phyloP scores from a whole-genome alignment of 2,329 filamentous ascomycete species.

The Fusarium miscanthi region DNA sequence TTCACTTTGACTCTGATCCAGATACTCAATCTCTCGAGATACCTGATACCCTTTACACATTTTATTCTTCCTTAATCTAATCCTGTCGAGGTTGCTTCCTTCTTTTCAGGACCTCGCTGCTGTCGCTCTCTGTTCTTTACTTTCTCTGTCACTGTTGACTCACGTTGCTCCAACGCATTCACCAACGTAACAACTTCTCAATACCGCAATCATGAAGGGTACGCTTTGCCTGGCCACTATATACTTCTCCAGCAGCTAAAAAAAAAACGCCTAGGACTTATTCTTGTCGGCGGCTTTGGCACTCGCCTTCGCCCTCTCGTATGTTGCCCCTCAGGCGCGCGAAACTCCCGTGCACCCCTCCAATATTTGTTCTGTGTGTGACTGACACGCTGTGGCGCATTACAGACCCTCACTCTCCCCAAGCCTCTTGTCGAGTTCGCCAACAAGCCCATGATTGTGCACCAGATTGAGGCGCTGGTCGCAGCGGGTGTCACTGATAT shows the following conservation, averaged over 20 bases:
- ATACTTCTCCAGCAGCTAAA: conserved; percentile 32
- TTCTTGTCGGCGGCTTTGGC: conserved; percentile 99
- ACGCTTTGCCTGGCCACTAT: conserved; percentile 10
- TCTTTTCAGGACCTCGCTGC: conserved; percentile 39
- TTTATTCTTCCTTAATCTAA: conserved; percentile 41
- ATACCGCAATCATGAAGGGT: conserved; percentile 53
- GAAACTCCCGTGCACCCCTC: conserved; percentile 22
- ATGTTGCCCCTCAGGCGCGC: conserved; percentile 54
- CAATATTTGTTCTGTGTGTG: background rate
- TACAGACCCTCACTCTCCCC: conserved; percentile 91
- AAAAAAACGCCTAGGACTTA: conserved; percentile 75
- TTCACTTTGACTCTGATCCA: conserved; percentile 31
- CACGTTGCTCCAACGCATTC: conserved; percentile 34
- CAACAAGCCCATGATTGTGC: conserved; percentile 99
- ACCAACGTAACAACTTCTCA: conserved; percentile 33
- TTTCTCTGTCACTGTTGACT: conserved; percentile 33
- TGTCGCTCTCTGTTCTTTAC: conserved; percentile 39
- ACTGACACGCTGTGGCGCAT: conserved; percentile 39
- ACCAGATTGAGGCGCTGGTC: conserved; percentile 95
- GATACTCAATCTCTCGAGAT: conserved; percentile 35
- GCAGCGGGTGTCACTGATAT: conserved; percentile 96
- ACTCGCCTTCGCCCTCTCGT: conserved; percentile 96
- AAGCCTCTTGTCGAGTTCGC: conserved; percentile 98
- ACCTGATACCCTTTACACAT: conserved; percentile 24
- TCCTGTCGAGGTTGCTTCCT: conserved; percentile 41